Evolutionary conservation across 441 rosid species (phyloP).

Genomic region (Euphorbia celastroides): DNA sequence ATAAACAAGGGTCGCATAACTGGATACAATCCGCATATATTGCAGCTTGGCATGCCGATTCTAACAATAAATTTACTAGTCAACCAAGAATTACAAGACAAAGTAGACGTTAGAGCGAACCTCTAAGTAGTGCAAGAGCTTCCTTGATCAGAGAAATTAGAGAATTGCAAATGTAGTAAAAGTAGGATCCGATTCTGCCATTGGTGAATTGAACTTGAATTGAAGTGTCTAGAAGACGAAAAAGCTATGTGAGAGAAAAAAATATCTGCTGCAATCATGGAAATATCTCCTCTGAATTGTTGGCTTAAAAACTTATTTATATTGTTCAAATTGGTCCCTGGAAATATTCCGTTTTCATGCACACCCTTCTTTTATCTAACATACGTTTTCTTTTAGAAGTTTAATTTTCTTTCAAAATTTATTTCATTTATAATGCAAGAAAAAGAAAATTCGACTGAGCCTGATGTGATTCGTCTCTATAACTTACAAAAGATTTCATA

Average conservation of each 20-base stretch:
- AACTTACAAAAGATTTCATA: no score
- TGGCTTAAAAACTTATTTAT: neutral
- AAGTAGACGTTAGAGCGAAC: neutral
- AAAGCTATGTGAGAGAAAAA: neutral
- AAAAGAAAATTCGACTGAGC: no score
- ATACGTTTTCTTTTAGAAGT: neutral
- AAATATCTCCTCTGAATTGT: neutral
- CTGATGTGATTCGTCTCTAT: no score
- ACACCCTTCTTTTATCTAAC: neutral
- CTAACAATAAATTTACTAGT: neutral
- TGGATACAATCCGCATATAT: neutral
- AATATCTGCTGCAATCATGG: neutral
- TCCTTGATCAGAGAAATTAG: neutral
- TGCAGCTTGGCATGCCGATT: neutral
- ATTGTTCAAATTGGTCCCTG: neutral
- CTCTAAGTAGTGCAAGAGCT: neutral
- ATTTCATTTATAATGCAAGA: no score
- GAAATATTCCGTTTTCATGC: neutral
- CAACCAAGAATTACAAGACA: neutral
- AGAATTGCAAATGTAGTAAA: neutral
- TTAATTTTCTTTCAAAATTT: no score
- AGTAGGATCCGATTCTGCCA: neutral
- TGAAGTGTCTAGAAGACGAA: neutral
- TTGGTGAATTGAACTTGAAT: neutral
- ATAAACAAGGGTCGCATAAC: neutral